Evolutionary conservation across 345 rosid genomes (phyloP).

Genomic region (Ricinus communis): DNA sequence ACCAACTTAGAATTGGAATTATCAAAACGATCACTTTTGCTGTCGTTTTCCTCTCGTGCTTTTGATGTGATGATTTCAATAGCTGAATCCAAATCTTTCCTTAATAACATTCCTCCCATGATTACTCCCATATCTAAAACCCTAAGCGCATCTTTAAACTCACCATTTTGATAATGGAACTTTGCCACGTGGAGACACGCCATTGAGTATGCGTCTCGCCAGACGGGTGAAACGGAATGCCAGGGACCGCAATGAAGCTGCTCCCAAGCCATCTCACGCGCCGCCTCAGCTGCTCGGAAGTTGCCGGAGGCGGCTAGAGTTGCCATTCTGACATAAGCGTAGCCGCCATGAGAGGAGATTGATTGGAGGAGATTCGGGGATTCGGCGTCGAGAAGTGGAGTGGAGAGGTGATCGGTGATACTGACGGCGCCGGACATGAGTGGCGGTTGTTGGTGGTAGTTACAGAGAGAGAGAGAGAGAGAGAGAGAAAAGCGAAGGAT

Average conservation of each 20-base stretch:
- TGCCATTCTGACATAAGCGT: slow-evolving; percentile 75
- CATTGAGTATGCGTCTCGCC: slow-evolving; percentile 98
- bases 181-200: slow-evolving; percentile 78
- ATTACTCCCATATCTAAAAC: slow-evolving; percentile 87
- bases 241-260: slow-evolving; percentile 98
- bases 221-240: slow-evolving; percentile 88
- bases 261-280: slow-evolving; percentile 99
- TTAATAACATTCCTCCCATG: slow-evolving; percentile 88
- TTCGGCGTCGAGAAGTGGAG: slow-evolving; percentile 72
- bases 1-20: slow-evolving; percentile 36
- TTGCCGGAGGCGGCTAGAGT: slow-evolving; percentile 70
- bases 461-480: not conserved
- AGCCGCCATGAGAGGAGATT: slow-evolving; percentile 78
- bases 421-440: slow-evolving; percentile 33
- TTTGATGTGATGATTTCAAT: slow-evolving; percentile 43
- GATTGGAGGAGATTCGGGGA: slow-evolving; percentile 56
- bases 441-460: not conserved
- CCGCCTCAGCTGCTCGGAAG: slow-evolving; percentile 87
- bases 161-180: slow-evolving; percentile 56
- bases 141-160: slow-evolving; percentile 69
- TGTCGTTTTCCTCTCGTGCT: slow-evolving; percentile 37
- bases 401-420: slow-evolving; percentile 35
- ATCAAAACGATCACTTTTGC: slow-evolving; percentile 24
- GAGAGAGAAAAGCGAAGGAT: not conserved
- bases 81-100: slow-evolving; percentile 68